A percentile compares a stretch with the other conserved stretches of the same genome.
Conservation (phyloP, 1,139 yeast genomes). For the Cylindricascospora bacillispora region DNA sequence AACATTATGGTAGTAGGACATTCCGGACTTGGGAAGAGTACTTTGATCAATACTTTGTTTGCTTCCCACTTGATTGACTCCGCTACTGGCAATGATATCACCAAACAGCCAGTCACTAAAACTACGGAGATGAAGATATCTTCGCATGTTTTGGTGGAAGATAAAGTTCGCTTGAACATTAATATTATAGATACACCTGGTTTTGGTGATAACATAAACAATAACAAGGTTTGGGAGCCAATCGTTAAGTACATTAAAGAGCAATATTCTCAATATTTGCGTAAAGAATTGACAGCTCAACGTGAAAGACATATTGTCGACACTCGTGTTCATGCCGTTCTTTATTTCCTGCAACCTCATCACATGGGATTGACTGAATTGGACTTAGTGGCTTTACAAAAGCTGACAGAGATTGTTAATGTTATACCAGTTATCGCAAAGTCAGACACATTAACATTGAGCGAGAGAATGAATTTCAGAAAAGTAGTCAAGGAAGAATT, state of each 20-base stretch:
- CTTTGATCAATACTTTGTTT: conserved; percentile 80
- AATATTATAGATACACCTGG: conserved; percentile 96
- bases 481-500: conserved; percentile 68
- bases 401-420: conserved; percentile 80
- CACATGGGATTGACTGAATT: conserved; percentile 68
- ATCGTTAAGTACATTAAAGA: conserved; percentile 90
- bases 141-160: conserved; percentile 61
- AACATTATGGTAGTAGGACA: conserved; percentile 91
- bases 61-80: conserved; percentile 68
- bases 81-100: conserved; percentile 37
- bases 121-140: conserved; percentile 81
- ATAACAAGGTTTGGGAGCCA: conserved; percentile 96
- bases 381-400: conserved; percentile 73
- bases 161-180: conserved; percentile 72
- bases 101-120: conserved; percentile 64
- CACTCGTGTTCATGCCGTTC: conserved; percentile 88
- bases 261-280: conserved; percentile 84
- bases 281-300: conserved; percentile 93
- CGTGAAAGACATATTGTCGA: conserved; percentile 77
- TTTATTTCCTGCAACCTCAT: conserved; percentile 85
- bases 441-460: conserved; percentile 76
- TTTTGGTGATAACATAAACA: conserved; percentile 92
- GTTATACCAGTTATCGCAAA: conserved; percentile 94
- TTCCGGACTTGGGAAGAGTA: conserved; percentile 90
- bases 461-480: conserved; percentile 72